Conservation (phyloP, 192 early-diverging fungal genomes). For the Coemansia sp. region DNA sequence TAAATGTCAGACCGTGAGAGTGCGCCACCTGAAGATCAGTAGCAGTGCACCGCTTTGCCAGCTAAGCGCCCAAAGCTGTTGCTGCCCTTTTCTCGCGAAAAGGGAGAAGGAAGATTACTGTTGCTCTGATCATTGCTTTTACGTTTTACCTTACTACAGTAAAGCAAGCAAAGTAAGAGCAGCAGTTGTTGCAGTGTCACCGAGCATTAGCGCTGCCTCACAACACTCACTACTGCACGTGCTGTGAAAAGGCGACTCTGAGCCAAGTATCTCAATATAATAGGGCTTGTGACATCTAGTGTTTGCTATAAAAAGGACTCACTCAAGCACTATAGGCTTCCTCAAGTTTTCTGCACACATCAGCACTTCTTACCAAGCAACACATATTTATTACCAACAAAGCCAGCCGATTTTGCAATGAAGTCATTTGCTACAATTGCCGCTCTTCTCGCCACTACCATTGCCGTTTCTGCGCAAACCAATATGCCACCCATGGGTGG, state of each 20-base stretch:
- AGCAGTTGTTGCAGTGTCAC: neutral
- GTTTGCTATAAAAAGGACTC: neutral
- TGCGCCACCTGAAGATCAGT: neutral
- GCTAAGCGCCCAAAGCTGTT: neutral
- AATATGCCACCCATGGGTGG: constrained; percentile 24
- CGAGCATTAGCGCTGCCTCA: neutral
- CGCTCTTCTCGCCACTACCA: constrained; percentile 24
- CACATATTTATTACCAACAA: neutral
- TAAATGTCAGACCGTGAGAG: neutral
- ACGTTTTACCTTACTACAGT: neutral
- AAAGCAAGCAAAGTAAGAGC: neutral
- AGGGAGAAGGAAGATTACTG: neutral
- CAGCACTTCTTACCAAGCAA: neutral
- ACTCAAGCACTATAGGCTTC: neutral
- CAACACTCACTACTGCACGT: neutral
- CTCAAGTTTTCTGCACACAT: neutral
- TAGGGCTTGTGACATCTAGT: neutral
- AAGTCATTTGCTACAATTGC: constrained; percentile 33
- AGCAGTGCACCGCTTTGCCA: neutral
- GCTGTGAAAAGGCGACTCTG: neutral
- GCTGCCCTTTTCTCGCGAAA: neutral
- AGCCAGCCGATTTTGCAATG: constrained; percentile 9
- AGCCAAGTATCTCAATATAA: neutral
- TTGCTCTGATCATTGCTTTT: neutral
- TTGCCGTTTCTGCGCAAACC: constrained; percentile 39